Conservation (phyloP, 352 stramenopile species). For the Hyaloperonospora arabidopsidis region DNA sequence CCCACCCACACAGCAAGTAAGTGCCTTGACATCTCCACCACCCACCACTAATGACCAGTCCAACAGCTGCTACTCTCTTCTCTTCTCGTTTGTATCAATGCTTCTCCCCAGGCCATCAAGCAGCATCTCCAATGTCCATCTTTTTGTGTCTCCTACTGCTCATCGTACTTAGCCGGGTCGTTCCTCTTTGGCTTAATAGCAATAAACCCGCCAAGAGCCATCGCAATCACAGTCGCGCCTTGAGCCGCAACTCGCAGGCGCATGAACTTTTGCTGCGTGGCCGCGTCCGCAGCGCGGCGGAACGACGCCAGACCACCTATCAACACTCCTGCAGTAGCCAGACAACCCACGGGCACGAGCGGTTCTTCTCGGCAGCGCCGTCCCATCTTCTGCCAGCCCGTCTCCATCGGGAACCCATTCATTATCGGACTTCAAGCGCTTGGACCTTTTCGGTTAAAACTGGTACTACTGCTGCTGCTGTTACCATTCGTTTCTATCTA, state of each 20-base stretch:
- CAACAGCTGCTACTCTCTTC: not conserved
- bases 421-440: no score
- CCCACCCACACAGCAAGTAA: no score
- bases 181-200: conserved; percentile 44
- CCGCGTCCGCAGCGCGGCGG: conserved; percentile 46
- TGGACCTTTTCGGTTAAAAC: no score
- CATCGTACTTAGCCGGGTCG: conserved; percentile 12
- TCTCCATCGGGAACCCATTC: conserved; percentile 42
- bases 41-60: conserved; percentile 4
- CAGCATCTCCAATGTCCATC: no score
- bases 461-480: no score
- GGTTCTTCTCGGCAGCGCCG: conserved; percentile 63
- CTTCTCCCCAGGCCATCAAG: not conserved
- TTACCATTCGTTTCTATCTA: no score
- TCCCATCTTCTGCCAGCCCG: conserved; percentile 75
- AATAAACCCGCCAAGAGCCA: conserved; percentile 65
- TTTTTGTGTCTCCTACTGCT: conserved; percentile 7
- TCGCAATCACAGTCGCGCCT: conserved; percentile 57
- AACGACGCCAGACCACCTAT: conserved; percentile 61
- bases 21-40: no score
- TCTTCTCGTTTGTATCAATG: not conserved
- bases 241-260: conserved; percentile 62
- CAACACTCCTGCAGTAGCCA: conserved; percentile 56
- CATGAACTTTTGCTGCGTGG: conserved; percentile 81
- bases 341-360: conserved; percentile 63